Conservation (phyloP, 257 asterid genomes). For the Solanum etuberosum region DNA sequence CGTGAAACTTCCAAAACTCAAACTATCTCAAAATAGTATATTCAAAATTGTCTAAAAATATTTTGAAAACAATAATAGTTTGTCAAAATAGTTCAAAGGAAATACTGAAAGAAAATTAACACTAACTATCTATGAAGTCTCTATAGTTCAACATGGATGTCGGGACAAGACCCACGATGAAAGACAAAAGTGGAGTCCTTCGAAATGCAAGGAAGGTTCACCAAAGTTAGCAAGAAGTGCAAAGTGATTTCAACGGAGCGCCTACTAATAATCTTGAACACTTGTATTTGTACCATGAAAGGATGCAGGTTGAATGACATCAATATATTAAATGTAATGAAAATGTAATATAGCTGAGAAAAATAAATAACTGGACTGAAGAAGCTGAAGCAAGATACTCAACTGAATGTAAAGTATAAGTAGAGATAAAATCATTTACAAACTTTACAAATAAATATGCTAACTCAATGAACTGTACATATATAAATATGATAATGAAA, state of each 20-base stretch:
- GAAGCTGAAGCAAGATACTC: not conserved
- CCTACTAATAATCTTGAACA: not conserved
- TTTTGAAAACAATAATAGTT: not conserved
- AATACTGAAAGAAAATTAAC: too few relatives aligned
- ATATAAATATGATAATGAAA: not conserved
- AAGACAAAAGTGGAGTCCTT: not conserved
- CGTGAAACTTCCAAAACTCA: not conserved
- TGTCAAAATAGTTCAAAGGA: not conserved
- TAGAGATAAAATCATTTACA: too few relatives aligned
- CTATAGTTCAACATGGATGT: not conserved
- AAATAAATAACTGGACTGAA: not conserved
- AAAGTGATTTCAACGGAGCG: not conserved
- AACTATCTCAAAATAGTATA: not conserved
- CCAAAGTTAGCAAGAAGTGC: not conserved
- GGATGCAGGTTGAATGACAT: not conserved
- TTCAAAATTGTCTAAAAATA: not conserved
- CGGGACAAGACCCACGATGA: not conserved
- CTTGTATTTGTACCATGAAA: too few relatives aligned
- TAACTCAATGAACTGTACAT: not conserved
- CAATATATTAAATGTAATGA: too few relatives aligned
- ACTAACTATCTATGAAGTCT: not conserved
- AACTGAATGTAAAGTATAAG: not conserved
- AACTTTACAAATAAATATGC: not conserved
- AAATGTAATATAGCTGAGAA: not conserved
- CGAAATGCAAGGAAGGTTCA: not conserved